phyloP scores from a whole-genome alignment of 768 basidiomycete genomes.

The Chalciporus sphaerocephalus region DNA sequence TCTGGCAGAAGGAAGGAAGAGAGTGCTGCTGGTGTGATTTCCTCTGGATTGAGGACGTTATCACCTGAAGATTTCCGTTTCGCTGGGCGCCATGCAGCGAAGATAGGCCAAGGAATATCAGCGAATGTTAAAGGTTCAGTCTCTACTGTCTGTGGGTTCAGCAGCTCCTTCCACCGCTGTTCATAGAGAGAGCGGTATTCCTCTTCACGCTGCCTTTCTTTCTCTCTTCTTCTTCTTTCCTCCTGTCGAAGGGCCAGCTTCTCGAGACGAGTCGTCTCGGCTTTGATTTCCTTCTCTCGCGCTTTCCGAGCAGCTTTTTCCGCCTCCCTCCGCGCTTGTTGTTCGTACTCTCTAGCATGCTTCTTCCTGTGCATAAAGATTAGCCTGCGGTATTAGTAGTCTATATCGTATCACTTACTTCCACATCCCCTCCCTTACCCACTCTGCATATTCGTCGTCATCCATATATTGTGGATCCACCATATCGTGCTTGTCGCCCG shows the following conservation, averaged over 20 bases:
- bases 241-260: constrained; percentile 51
- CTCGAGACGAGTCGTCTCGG: constrained; percentile 50
- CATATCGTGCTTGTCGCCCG: constrained; percentile 38
- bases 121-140: constrained; percentile 39
- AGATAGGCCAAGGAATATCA: constrained; percentile 75
- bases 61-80: constrained; percentile 12
- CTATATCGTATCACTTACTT: constrained; percentile 40
- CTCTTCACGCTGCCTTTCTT: constrained; percentile 39
- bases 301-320: constrained; percentile 49
- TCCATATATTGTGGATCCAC: constrained; percentile 53
- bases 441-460: constrained; percentile 86
- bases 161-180: constrained; percentile 49
- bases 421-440: constrained; percentile 85
- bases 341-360: constrained; percentile 62
- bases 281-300: constrained; percentile 49
- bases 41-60: constrained; percentile 35
- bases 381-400: constrained; percentile 1
- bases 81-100: constrained; percentile 28
- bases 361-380: constrained; percentile 45
- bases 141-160: constrained; percentile 30
- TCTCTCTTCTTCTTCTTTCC: constrained; percentile 44
- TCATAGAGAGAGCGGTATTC: constrained; percentile 54
- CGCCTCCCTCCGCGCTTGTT: constrained; percentile 53
- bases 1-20: constrained; percentile 51
- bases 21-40: constrained; percentile 54